phyloP scores from a whole-genome alignment of 2,329 filamentous ascomycete genomes.

The Epichloe bromicola region DNA sequence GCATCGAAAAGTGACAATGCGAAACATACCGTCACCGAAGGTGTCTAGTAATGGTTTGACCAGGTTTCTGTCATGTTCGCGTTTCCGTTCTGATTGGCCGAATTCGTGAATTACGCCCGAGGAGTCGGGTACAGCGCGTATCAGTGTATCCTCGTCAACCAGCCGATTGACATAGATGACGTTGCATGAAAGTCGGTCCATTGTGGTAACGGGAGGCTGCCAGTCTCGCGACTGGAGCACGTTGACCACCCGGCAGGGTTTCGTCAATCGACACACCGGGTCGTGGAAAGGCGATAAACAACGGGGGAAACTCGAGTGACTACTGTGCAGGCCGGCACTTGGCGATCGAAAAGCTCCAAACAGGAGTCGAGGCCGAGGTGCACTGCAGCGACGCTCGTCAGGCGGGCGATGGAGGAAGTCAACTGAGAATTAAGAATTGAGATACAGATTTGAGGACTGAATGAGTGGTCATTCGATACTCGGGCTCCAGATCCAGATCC shows the following conservation, averaged over 20 bases:
- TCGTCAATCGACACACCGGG: slow-evolving; percentile 5
- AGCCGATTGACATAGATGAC: slow-evolving; percentile 48
- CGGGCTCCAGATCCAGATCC: not conserved
- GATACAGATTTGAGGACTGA: not conserved
- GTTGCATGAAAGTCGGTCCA: slow-evolving; percentile 45
- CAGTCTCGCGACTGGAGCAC: slow-evolving; percentile 49
- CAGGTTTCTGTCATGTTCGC: slow-evolving; percentile 30
- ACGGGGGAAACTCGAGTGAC: not conserved
- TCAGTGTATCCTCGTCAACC: slow-evolving; percentile 32
- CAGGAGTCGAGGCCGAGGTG: not conserved
- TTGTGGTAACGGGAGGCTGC: slow-evolving; percentile 41
- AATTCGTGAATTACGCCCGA: not conserved
- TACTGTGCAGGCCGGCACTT: not conserved
- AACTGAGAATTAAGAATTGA: not conserved
- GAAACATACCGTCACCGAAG: slow-evolving; percentile 37
- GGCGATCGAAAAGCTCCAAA: not conserved
- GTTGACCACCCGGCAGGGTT: slow-evolving; percentile 31
- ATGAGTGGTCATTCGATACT: not conserved
- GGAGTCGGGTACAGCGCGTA: slow-evolving; percentile 18
- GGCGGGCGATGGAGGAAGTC: not conserved
- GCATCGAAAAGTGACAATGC: not conserved
- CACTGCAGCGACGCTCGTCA: not conserved
- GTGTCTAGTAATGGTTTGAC: slow-evolving; percentile 37
- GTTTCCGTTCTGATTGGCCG: slow-evolving; percentile 18
- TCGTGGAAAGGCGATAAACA: not conserved